phyloP scores from a whole-genome alignment of 495 filamentous ascomycete genomes.

The Darksidea phi region DNA sequence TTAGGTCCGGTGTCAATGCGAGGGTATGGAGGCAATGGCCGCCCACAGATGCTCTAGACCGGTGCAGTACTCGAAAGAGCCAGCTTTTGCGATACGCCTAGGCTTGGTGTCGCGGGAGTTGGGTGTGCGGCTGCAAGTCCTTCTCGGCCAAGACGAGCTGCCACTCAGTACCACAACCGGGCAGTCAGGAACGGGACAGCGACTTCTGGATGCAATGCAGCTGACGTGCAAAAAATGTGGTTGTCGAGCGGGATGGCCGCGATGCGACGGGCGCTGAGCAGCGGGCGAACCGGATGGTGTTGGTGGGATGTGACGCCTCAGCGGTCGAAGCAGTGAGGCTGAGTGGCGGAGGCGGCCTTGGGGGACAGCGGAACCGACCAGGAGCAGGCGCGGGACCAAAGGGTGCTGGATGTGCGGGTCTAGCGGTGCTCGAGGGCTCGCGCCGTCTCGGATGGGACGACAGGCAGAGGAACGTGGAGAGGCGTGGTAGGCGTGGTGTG shows the following conservation, averaged over 20 bases:
- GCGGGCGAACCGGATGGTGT: slow-evolving; percentile 2
- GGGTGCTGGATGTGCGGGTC: not conserved
- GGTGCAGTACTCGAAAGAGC: not conserved
- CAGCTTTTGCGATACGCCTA: not conserved
- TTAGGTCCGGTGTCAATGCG: not conserved
- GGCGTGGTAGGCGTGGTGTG: slow-evolving; percentile 2
- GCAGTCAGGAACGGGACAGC: not conserved
- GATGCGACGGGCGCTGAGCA: slow-evolving; percentile 2
- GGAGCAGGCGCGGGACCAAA: not conserved
- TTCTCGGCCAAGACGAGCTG: not conserved
- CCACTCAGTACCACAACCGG: not conserved
- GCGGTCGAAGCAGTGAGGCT: slow-evolving; percentile 21
- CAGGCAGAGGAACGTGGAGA: not conserved
- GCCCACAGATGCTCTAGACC: slow-evolving; percentile 7
- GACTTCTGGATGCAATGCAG: not conserved
- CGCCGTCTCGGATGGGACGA: not conserved
- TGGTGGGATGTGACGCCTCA: slow-evolving; percentile 9
- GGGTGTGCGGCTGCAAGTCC: slow-evolving; percentile 6
- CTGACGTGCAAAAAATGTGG: not conserved
- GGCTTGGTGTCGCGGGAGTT: slow-evolving; percentile 1
- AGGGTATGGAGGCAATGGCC: slow-evolving; percentile 16
- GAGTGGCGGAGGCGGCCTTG: slow-evolving; percentile 2
- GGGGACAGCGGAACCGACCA: not conserved
- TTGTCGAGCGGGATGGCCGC: not conserved
- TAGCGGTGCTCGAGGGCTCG: not conserved